These are phyloP conservation scores for Trichoderma brevicompactum DNA, from an alignment of 2,329 filamentous ascomycete species.

Conservation along the genomic window DNA sequence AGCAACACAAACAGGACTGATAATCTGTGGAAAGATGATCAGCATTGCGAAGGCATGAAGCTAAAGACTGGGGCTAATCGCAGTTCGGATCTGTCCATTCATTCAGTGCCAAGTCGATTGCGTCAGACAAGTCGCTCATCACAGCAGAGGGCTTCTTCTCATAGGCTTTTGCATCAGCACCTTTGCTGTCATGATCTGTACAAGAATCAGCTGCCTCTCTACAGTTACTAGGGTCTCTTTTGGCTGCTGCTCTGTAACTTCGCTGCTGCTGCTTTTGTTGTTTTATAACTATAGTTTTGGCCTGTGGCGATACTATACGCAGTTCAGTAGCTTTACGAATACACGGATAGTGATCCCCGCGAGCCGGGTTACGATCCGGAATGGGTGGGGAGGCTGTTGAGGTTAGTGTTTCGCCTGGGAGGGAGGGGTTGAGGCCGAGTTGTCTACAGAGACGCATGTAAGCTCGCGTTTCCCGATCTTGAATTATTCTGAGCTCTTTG, in stretches of 20 bases:
- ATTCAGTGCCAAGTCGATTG: background rate
- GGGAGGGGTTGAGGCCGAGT: background rate
- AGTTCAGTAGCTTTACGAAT: no score
- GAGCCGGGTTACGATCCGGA: background rate
- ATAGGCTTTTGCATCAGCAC: background rate
- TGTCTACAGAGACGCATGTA: background rate
- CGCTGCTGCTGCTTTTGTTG: background rate
- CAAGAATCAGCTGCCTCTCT: background rate
- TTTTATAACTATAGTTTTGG: fast-evolving
- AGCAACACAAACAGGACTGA: background rate
- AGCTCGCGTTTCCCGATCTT: background rate
- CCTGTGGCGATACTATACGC: background rate
- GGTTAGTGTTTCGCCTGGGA: background rate
- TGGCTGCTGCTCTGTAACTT: no score
- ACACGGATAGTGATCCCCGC: background rate
- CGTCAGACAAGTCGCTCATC: background rate
- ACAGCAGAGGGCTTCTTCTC: background rate
- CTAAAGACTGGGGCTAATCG: background rate
- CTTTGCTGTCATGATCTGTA: background rate
- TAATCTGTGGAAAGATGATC: background rate
- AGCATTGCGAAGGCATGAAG: background rate
- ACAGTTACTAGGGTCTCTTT: no score
- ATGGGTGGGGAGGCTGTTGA: background rate
- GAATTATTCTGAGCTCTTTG: background rate
- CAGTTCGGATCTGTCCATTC: background rate